Evolutionary conservation across 164 flowering plant genomes (phyloP).

Genomic region (Sedum album): DNA sequence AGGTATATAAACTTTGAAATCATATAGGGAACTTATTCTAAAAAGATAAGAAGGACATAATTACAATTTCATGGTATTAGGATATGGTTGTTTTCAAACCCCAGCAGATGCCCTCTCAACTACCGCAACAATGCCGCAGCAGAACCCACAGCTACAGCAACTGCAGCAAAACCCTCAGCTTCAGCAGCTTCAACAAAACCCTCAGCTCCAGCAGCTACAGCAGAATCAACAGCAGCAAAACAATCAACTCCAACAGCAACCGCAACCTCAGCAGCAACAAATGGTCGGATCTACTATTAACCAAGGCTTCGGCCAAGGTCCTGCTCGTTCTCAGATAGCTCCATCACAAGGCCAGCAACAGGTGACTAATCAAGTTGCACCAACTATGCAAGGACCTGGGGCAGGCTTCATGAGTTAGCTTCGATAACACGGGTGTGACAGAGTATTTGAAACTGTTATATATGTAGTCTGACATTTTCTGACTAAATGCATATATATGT

Average conservation of each 20-base stretch:
- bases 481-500: not conserved
- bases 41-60: not conserved
- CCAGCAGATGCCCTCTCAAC: constrained; percentile 48
- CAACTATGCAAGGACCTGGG: constrained; percentile 70
- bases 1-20: not conserved
- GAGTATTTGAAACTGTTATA: not conserved
- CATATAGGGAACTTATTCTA: not conserved
- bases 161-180: constrained; percentile 13
- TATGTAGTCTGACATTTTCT: not conserved
- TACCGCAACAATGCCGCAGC: constrained; percentile 26
- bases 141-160: constrained; percentile 20
- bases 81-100: constrained; percentile 98
- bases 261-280: constrained; percentile 32
- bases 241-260: constrained; percentile 24
- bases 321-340: constrained; percentile 48
- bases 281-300: constrained; percentile 53
- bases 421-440: not conserved
- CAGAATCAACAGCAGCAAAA: constrained; percentile 17
- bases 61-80: constrained; percentile 25
- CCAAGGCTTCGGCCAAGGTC: constrained; percentile 66
- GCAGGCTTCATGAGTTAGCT: constrained; percentile 46
- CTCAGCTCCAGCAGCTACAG: constrained; percentile 17
- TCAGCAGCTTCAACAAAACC: constrained; percentile 10
- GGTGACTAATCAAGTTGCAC: constrained; percentile 55
- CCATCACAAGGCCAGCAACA: constrained; percentile 51